phyloP scores from a whole-genome alignment of 768 basidiomycete species.

The Boletus patriciae region DNA sequence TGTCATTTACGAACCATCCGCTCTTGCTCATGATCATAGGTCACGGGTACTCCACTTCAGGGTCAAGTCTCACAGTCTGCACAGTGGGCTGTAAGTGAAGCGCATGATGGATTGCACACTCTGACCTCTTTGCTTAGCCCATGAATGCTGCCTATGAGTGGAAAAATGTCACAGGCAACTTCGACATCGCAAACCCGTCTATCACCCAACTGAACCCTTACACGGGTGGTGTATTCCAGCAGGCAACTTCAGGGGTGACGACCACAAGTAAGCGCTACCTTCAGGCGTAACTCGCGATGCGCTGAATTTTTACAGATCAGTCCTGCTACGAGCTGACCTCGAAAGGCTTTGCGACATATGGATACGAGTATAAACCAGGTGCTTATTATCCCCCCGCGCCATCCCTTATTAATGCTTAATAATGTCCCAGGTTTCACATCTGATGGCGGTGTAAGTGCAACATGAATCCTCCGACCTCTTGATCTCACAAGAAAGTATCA shows the following conservation, averaged over 20 bases:
- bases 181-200: conserved; percentile 54
- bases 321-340: conserved; percentile 56
- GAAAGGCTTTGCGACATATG: conserved; percentile 68
- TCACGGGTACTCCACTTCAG: conserved; percentile 34
- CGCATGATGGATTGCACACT: background rate
- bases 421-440: conserved; percentile 21
- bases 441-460: conserved; percentile 48
- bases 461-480: background rate
- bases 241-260: conserved; percentile 74
- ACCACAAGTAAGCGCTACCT: conserved; percentile 47
- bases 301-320: conserved; percentile 47
- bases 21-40: conserved; percentile 29
- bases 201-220: conserved; percentile 61
- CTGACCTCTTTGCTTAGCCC: conserved; percentile 47
- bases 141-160: conserved; percentile 74
- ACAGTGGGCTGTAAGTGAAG: conserved; percentile 68
- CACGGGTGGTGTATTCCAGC: conserved; percentile 76
- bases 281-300: background rate
- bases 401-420: background rate
- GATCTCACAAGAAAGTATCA: conserved; percentile 26
- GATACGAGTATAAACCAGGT: conserved; percentile 79
- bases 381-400: conserved; percentile 18
- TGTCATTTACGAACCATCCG: background rate
- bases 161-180: conserved; percentile 61
- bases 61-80: conserved; percentile 81